Conservation (phyloP, 441 rosid genomes). For the Brassica hybrid region DNA sequence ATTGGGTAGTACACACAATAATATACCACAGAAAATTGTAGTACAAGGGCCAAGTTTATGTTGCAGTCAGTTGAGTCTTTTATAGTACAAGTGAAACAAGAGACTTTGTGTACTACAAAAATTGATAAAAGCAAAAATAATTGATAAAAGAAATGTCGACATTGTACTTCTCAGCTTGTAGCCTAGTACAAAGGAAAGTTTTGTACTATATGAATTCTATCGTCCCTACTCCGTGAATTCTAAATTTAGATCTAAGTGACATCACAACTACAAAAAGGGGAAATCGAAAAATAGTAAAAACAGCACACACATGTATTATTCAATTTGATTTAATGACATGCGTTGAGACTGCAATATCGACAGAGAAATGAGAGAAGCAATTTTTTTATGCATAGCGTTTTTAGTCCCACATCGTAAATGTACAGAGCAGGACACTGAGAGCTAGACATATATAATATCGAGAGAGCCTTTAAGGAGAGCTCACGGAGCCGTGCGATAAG, state of each 20-base stretch:
- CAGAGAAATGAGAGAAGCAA: not conserved
- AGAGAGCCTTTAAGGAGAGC: fast-evolving
- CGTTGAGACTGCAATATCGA: not conserved
- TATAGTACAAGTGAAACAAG: conserved; percentile 27
- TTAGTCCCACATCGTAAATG: conserved; percentile 31
- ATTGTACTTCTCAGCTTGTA: conserved; percentile 31
- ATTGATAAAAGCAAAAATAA: not conserved
- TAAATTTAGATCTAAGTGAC: not conserved
- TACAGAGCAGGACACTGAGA: not conserved
- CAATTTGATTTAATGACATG: not conserved
- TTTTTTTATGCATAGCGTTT: not conserved
- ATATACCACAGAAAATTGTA: conserved; percentile 10
- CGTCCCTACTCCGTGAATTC: conserved; percentile 5
- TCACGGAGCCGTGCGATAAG: conserved; percentile 31
- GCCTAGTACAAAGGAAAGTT: conserved; percentile 30
- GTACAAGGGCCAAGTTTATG: conserved; percentile 27
- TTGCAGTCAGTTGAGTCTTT: conserved; percentile 24
- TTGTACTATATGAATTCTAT: conserved; percentile 27
- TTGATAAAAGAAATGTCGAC: not conserved
- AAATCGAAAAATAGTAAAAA: not conserved
- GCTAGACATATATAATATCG: not conserved
- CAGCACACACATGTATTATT: not conserved
- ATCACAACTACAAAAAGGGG: not conserved
- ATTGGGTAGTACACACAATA: conserved; percentile 36
- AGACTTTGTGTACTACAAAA: conserved; percentile 29